A percentile compares a stretch with the other conserved stretches of the same genome.
phyloP scores from a whole-genome alignment of 1,284 basidiomycete genomes.

The Sporisorium graminicola region DNA sequence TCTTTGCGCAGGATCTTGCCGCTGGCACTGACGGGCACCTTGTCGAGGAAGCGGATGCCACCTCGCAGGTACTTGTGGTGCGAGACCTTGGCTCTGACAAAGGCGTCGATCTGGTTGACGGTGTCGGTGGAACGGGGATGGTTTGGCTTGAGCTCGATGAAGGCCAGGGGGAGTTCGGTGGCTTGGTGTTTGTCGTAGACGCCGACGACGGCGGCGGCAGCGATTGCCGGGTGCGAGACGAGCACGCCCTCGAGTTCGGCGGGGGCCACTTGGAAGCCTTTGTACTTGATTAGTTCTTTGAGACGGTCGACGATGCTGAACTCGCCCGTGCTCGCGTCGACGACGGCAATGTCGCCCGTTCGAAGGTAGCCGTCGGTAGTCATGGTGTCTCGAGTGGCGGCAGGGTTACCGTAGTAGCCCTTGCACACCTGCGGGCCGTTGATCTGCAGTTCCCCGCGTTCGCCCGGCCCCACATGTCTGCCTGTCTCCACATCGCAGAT shows the following conservation, averaged over 20 bases:
- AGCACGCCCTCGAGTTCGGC: conserved; percentile 62
- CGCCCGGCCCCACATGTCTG: conserved; percentile 30
- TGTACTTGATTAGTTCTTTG: conserved; percentile 67
- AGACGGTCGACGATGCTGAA: conserved; percentile 63
- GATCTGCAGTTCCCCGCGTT: conserved; percentile 48
- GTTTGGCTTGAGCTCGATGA: conserved; percentile 37
- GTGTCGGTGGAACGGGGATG: conserved; percentile 1
- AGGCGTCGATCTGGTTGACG: conserved; percentile 28
- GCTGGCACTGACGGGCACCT: conserved; percentile 43
- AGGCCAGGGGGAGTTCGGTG: conserved; percentile 44
- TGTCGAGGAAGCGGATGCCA: conserved; percentile 37
- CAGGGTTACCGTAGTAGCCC: conserved; percentile 42
- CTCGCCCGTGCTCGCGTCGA: conserved; percentile 31
- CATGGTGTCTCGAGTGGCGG: conserved; percentile 77
- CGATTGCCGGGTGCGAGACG: conserved; percentile 39
- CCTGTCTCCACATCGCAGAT: conserved; percentile 42
- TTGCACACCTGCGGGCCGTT: conserved; percentile 46
- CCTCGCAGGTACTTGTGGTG: conserved; percentile 46
- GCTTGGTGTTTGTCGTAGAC: conserved; percentile 50
- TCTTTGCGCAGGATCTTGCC: conserved; percentile 48
- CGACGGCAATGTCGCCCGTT: conserved; percentile 63
- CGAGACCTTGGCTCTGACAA: conserved; percentile 32
- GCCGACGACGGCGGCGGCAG: conserved; percentile 59
- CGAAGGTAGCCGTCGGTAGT: conserved; percentile 69
- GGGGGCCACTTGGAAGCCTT: conserved; percentile 62